Percentiles rank a stretch among this genome's conserved stretches.
Conservation (phyloP, 768 basidiomycete species). For the Hygrocybe punicea region DNA sequence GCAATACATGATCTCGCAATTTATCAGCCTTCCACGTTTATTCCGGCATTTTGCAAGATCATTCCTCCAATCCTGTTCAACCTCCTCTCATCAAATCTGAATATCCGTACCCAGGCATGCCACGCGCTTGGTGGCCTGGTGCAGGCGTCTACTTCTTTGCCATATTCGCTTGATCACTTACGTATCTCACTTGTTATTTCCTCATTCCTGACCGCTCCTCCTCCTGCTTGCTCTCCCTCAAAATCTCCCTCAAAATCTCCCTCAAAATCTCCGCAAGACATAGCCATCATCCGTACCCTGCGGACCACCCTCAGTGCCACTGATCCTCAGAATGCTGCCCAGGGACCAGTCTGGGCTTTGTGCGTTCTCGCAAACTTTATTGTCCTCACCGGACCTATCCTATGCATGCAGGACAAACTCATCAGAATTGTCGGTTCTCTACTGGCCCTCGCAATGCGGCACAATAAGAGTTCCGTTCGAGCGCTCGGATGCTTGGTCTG, state of each 20-base stretch:
- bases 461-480: slow-evolving; percentile 62
- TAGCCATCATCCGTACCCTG: slow-evolving; percentile 60
- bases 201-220: slow-evolving; percentile 45
- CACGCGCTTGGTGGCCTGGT: slow-evolving; percentile 73
- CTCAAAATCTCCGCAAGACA: slow-evolving; percentile 35
- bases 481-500: slow-evolving; percentile 60
- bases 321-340: slow-evolving; percentile 59
- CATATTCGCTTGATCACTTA: slow-evolving; percentile 46
- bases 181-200: slow-evolving; percentile 51
- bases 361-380: slow-evolving; percentile 63
- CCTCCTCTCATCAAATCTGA: slow-evolving; percentile 60
- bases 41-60: slow-evolving; percentile 57
- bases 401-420: slow-evolving; percentile 45
- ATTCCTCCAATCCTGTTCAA: slow-evolving; percentile 61
- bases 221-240: slow-evolving; percentile 27
- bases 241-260: slow-evolving; percentile 23
- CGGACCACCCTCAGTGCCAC: slow-evolving; percentile 55
- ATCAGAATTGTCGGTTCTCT: slow-evolving; percentile 48
- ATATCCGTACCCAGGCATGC: slow-evolving; percentile 68
- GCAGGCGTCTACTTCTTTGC: slow-evolving; percentile 48
- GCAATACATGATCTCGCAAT: slow-evolving; percentile 69
- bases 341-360: slow-evolving; percentile 77
- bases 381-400: slow-evolving; percentile 58
- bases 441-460: slow-evolving; percentile 53
- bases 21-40: slow-evolving; percentile 61